phyloP scores from a whole-genome alignment of 2,329 filamentous ascomycete genomes.

The Hypoxylon sp. region DNA sequence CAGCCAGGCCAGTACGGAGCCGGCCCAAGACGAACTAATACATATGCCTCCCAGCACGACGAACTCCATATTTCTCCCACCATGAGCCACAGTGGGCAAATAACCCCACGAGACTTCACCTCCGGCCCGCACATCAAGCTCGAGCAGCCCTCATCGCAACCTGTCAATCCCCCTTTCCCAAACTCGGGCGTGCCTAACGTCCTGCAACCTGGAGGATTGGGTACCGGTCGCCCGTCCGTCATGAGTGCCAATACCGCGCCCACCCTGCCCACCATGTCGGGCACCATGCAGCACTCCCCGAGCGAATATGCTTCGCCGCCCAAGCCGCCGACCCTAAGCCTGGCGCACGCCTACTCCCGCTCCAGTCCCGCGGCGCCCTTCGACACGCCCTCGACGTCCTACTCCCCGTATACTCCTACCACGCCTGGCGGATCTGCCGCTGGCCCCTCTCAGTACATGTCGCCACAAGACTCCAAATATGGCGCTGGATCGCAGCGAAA shows the following conservation, averaged over 20 bases:
- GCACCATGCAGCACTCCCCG: conserved; percentile 50
- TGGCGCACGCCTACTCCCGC: conserved; percentile 80
- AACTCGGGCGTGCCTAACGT: conserved; percentile 62
- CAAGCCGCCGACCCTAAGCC: conserved; percentile 69
- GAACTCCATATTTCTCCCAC: conserved; percentile 63
- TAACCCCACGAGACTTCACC: conserved; percentile 58
- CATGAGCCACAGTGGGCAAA: conserved; percentile 53
- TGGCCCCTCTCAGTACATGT: conserved; percentile 69
- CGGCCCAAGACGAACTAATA: conserved; percentile 50
- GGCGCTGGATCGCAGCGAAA: conserved; percentile 65
- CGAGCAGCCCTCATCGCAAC: conserved; percentile 51
- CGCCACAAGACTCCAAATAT: conserved; percentile 64
- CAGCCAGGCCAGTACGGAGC: conserved; percentile 48
- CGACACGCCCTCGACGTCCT: conserved; percentile 61
- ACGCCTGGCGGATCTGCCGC: conserved; percentile 66
- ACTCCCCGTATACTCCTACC: conserved; percentile 66
- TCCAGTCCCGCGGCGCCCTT: conserved; percentile 77
- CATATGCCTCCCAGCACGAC: conserved; percentile 55
- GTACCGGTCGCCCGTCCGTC: conserved; percentile 46
- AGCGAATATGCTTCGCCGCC: conserved; percentile 59
- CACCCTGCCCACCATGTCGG: conserved; percentile 56
- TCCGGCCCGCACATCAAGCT: conserved; percentile 60
- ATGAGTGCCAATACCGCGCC: conserved; percentile 56
- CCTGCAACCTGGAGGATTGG: conserved; percentile 63
- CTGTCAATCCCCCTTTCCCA: conserved; percentile 52